These are phyloP conservation scores for Sarocladiaceae sp. DNA, from an alignment of 2,329 filamentous ascomycete genomes.

Conservation along the genomic window DNA sequence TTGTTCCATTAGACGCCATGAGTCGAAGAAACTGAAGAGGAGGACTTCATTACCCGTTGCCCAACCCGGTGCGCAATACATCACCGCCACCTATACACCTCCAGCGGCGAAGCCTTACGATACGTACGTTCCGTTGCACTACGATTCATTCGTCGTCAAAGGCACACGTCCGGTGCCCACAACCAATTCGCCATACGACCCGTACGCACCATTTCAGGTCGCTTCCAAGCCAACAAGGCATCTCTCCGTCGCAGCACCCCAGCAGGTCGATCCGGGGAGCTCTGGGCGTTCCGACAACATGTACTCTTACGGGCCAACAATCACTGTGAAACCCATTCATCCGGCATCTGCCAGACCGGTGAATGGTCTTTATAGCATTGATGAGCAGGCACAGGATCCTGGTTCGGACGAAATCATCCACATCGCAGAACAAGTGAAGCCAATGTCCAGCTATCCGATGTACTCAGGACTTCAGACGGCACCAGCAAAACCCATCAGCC, in stretches of 20 bases:
- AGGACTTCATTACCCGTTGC: background rate
- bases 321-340: constrained; percentile 13
- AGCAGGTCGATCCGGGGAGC: background rate
- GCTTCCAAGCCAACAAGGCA: background rate
- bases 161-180: too few species aligned
- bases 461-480: constrained; percentile 26
- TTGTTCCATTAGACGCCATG: background rate
- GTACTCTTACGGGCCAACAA: constrained; percentile 10
- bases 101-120: background rate
- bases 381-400: constrained; percentile 3
- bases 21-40: constrained; percentile 5
- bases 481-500: constrained; percentile 11
- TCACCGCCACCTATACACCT: background rate
- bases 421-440: background rate
- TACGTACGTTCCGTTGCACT: background rate
- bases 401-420: background rate
- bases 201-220: background rate
- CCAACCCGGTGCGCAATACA: background rate
- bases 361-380: constrained; percentile 8
- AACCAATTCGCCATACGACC: background rate
- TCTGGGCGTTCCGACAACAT: background rate
- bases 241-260: background rate
- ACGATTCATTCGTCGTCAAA: background rate
- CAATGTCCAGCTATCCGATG: constrained; percentile 19
- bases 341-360: background rate